Base-by-base conservation (phyloP, 1,284 basidiomycete species). In the Fomitopsis schrenkii region DNA sequence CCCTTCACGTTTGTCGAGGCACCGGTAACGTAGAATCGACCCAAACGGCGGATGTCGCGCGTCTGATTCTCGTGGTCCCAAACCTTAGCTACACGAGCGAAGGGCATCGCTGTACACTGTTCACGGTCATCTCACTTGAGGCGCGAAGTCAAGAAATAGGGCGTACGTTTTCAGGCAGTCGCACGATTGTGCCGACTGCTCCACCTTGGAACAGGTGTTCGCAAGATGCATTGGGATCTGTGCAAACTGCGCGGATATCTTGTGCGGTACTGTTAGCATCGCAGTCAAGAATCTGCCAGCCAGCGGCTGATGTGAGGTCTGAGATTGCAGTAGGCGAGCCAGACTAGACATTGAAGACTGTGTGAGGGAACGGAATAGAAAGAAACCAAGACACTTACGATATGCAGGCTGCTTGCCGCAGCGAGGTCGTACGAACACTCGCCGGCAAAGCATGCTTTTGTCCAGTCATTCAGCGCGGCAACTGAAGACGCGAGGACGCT, bases 251-350 rank as follows among this genome's bases (percentile, higher is more conserved):
- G 9, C 80, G 78, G 55, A 85, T 78, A 55, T 80, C 75, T 63
- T 85, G 83, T 19, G 73, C 62, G 6, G 74, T 65, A 1, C 70
- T 65, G 55, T 75, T 71, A 2, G 77, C 63, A 53, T 79, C 72
- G 66, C 83, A 85, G 57, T 70, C 74, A 48, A 83, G 63, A 57
- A 85, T 82, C 22, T 75, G 70, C 83, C 83, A 85, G 50, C 82
- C 83, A 14, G 80, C 81, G 6, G 81, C 81, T 8, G 69, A 55
- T 0, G 83, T 84, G 58, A 85, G 79, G 65, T 86, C 83, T 4
- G 81, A 79, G 45, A 85, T 80, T 4, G 80, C 73, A 33, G 67
- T 67, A 1, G 73, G 57, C 1, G 78, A 69, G 7, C 82, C 82
- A 14, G 60, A 40, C 62, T 68, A 30, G 5, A 6, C 3, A 28